Base-by-base conservation (phyloP, 2,329 filamentous ascomycete species). In the Penicillium hesseltinei region DNA sequence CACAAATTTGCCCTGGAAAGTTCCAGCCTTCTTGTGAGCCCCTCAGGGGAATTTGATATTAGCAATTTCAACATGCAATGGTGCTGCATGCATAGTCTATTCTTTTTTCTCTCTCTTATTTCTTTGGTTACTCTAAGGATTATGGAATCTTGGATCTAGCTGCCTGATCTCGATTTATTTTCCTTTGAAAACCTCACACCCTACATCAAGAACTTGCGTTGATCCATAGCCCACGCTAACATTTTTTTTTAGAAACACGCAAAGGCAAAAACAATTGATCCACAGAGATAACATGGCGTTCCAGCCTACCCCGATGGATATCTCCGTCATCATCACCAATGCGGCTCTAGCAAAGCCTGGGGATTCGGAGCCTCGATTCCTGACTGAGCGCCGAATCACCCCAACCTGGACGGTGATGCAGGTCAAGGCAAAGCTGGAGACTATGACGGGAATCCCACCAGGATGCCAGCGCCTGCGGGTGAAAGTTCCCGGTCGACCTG, bases 391-490 rank as follows among this genome's bases (percentile, higher is more conserved):
- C 60, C 90, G 94, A 65, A 87, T 97, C 73, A 93, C 91, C 27
- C 93, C 93, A 15, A 88, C 92, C 65, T 99, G 94, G 94, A 88
- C 88, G 60, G 88, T 99, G 71, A 81, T 83, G 54, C 87, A 91
- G 68, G 83, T 97, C 68, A 96, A 93, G 78, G 78, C 82, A 52
- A 95, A 94, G 75, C 86, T 99, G 51, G 93, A 97, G 76, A 89
- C 91, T 60, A 88, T 97, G 76, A 97, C 93, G 2, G 94, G 94
- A 60, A 87, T 97, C 38, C 93, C 94, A 17, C 90, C 92, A 11
- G 83, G 83, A 31, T 86, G 83, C 59, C 94, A 97, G 75, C 85
- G 81, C 61, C 82, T 99, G 60, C 86, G 81, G 31, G 80, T 97
- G 71, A 90, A 88, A 72, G 79, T 86, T 17, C 80, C 83, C 27